These are phyloP conservation scores for Kwoniella botswanensis DNA, from an alignment of 768 basidiomycete species.

Conservation along the genomic window DNA sequence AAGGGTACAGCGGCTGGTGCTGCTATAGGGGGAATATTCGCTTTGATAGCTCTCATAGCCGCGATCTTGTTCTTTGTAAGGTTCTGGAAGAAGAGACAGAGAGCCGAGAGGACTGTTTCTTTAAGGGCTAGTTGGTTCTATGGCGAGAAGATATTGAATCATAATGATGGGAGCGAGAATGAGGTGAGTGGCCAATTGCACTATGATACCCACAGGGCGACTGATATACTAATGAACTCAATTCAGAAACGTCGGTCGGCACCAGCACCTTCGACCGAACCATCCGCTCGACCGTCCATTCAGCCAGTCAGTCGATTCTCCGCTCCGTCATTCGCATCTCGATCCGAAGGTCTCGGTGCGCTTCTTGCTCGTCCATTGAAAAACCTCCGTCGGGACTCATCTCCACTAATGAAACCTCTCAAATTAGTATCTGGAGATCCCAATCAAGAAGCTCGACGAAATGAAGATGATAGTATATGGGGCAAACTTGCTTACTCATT, in stretches of 20 bases:
- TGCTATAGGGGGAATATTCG: conserved; percentile 36
- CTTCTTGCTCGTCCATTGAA: conserved; percentile 6
- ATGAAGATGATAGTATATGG: not conserved
- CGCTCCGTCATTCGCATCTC: conserved; percentile 9
- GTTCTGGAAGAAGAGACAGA: conserved; percentile 25
- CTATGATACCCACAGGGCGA: not conserved
- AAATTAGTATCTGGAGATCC: conserved; percentile 3
- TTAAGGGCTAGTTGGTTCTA: conserved; percentile 46
- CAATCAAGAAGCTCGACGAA: not conserved
- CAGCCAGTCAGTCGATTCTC: conserved; percentile 19
- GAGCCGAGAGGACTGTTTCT: conserved; percentile 24
- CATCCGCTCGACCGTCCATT: not conserved
- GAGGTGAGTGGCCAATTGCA: conserved; percentile 7
- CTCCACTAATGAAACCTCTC: not conserved
- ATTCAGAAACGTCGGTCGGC: conserved; percentile 8
- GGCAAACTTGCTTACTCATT: not conserved
- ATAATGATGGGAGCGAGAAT: conserved; percentile 9
- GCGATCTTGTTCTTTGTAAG: conserved; percentile 27
- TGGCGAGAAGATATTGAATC: conserved; percentile 26
- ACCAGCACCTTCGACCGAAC: not conserved
- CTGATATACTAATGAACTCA: not conserved
- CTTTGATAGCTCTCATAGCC: conserved; percentile 23
- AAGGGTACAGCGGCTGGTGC: conserved; percentile 32
- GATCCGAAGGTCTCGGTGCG: conserved; percentile 4
- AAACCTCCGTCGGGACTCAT: not conserved